Evolutionary conservation across 805 yeast genomes (phyloP).

Genomic region (Candida insectorum): DNA sequence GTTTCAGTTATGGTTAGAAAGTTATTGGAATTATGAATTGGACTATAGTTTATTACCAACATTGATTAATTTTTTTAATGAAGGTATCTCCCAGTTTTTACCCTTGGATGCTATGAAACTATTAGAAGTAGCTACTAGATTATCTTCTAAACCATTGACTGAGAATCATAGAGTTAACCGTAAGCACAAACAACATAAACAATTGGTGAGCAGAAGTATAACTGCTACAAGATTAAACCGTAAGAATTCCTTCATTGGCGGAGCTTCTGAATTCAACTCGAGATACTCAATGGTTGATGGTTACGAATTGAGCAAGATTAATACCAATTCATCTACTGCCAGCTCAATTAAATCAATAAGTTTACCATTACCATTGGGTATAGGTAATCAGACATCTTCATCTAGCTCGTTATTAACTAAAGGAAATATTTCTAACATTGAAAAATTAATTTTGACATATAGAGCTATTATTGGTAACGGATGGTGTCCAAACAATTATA

Average conservation of each 20-base stretch:
- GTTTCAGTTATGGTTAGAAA: conserved; percentile 83
- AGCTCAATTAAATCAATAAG: conserved; percentile 38
- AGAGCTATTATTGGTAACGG: conserved; percentile 49
- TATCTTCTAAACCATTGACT: conserved; percentile 53
- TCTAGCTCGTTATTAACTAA: conserved; percentile 36
- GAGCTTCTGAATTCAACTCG: conserved; percentile 17
- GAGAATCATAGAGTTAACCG: conserved; percentile 27
- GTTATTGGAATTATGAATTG: conserved; percentile 71
- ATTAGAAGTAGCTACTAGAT: conserved; percentile 58
- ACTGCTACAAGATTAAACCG: conserved; percentile 33
- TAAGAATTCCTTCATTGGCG: conserved; percentile 27
- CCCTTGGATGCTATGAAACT: conserved; percentile 66
- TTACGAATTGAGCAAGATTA: conserved; percentile 51
- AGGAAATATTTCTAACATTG: conserved; percentile 42
- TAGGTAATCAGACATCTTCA: conserved; percentile 40
- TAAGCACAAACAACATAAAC: conserved; percentile 24
- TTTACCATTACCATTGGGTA: conserved; percentile 41
- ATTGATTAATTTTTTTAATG: conserved; percentile 74
- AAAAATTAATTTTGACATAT: conserved; percentile 49
- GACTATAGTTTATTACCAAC: conserved; percentile 67
- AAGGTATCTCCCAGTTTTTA: conserved; percentile 56
- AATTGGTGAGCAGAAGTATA: conserved; percentile 53
- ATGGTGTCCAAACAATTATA: conserved; percentile 39
- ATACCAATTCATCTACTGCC: conserved; percentile 44
- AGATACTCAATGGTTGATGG: conserved; percentile 54